phyloP scores from a whole-genome alignment of 208 protist species.

The Wallacemonas sp. region DNA sequence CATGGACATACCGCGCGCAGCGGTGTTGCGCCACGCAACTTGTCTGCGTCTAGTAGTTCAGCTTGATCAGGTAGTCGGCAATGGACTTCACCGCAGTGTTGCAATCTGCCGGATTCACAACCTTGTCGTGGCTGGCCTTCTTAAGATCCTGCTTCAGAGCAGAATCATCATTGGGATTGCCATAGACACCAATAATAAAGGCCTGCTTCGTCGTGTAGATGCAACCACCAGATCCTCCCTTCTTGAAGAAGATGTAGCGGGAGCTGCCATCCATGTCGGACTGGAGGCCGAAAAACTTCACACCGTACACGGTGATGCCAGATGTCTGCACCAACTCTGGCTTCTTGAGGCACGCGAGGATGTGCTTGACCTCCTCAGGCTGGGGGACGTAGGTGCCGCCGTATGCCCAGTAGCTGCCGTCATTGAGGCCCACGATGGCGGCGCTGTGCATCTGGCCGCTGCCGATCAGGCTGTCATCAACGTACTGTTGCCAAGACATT shows the following conservation, averaged over 20 bases:
- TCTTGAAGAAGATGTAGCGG: conserved; percentile 89
- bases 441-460: conserved; percentile 89
- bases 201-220: conserved; percentile 85
- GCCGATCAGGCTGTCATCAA: conserved; percentile 86
- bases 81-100: conserved; percentile 84
- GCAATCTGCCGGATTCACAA: conserved; percentile 84
- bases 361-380: conserved; percentile 80
- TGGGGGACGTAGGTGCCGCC: conserved; percentile 85
- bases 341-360: conserved; percentile 66
- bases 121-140: conserved; percentile 26
- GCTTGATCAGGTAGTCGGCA: conserved; percentile 83
- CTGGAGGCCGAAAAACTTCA: conserved; percentile 88
- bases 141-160: conserved; percentile 58
- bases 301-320: conserved; percentile 74
- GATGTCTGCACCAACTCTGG: conserved; percentile 62
- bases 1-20: too few relatives aligned
- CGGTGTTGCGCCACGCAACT: too few relatives aligned
- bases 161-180: conserved; percentile 63
- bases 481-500: conserved; percentile 90
- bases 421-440: conserved; percentile 68
- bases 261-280: conserved; percentile 63
- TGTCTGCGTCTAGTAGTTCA: conserved; percentile 58
- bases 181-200: conserved; percentile 82
- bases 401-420: conserved; percentile 90
- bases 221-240: conserved; percentile 79